These are phyloP conservation scores for Magnolia sinica DNA, from an alignment of 164 flowering plant genomes.

Conservation along the genomic window DNA sequence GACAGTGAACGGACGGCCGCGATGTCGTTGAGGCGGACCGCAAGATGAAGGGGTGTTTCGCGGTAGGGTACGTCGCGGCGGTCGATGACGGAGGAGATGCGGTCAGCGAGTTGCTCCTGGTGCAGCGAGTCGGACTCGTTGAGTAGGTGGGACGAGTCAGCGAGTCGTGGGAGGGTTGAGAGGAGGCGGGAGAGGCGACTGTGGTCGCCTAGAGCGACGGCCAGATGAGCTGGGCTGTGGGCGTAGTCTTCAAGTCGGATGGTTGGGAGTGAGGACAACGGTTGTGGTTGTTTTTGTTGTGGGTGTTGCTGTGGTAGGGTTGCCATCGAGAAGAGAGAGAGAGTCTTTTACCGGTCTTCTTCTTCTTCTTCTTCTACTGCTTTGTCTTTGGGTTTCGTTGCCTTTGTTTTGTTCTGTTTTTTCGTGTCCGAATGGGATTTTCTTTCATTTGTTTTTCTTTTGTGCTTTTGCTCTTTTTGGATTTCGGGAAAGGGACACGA, in stretches of 20 bases:
- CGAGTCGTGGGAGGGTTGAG: slow-evolving; percentile 56
- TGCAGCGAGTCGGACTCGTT: slow-evolving; percentile 73
- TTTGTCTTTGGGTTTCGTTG: not conserved
- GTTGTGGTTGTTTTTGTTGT: not conserved
- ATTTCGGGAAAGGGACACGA: not conserved
- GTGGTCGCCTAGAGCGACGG: slow-evolving; percentile 66
- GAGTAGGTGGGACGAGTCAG: slow-evolving; percentile 48
- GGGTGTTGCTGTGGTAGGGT: not conserved
- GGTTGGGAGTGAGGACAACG: not conserved
- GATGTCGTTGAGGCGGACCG: slow-evolving; percentile 64
- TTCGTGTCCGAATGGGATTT: not conserved
- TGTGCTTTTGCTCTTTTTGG: not conserved
- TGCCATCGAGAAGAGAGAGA: not conserved
- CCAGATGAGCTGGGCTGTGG: slow-evolving; percentile 82
- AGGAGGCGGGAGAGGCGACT: slow-evolving; percentile 48
- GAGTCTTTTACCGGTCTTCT: not conserved
- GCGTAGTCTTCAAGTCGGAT: slow-evolving; percentile 41
- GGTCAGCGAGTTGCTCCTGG: slow-evolving; percentile 60
- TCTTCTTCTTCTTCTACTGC: not conserved
- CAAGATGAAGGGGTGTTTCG: slow-evolving; percentile 85
- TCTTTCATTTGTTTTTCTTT: no score
- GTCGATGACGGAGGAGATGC: slow-evolving; percentile 67
- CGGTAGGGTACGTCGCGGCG: slow-evolving; percentile 80
- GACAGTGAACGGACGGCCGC: slow-evolving; percentile 50
- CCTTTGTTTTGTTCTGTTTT: not conserved